phyloP scores from a whole-genome alignment of 116 monocot genomes.

The Zostera marina region DNA sequence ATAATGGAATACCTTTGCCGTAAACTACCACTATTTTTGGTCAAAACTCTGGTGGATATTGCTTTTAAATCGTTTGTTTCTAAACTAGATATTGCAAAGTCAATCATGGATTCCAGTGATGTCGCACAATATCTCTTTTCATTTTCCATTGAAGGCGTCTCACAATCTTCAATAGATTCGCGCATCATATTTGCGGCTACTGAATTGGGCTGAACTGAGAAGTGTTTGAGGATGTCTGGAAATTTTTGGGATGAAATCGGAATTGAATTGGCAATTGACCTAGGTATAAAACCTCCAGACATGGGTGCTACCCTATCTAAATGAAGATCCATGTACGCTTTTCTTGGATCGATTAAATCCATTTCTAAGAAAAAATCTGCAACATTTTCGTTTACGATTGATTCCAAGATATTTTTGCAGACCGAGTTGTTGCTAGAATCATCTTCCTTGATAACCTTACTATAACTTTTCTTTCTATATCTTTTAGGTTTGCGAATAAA shows the following conservation, averaged over 20 bases:
- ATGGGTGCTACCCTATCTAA: slow-evolving; percentile 6
- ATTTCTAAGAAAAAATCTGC: slow-evolving; percentile 31
- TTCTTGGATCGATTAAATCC: slow-evolving; percentile 16
- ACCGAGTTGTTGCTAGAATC: too few relatives aligned
- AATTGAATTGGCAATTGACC: slow-evolving; percentile 17
- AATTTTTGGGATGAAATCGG: slow-evolving; percentile 44
- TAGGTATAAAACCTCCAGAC: slow-evolving; percentile 19
- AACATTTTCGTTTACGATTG: not conserved
- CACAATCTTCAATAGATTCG: slow-evolving; percentile 23
- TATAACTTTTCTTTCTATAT: too few relatives aligned
- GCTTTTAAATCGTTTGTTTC: slow-evolving; percentile 14
- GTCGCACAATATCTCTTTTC: slow-evolving; percentile 43
- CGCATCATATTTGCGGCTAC: slow-evolving; percentile 14
- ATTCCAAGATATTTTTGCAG: too few relatives aligned
- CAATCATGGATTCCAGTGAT: slow-evolving; percentile 67
- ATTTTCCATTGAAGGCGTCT: slow-evolving; percentile 12
- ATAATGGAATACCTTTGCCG: not conserved
- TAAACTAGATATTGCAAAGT: slow-evolving; percentile 23
- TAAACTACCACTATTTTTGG: not conserved
- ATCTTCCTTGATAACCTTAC: too few relatives aligned
- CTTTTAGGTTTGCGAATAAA: too few relatives aligned
- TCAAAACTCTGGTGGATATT: slow-evolving; percentile 12
- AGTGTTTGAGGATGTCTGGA: slow-evolving; percentile 11
- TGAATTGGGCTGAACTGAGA: slow-evolving; percentile 23
- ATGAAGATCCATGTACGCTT: slow-evolving; percentile 14